These are phyloP conservation scores for Beta vulgaris DNA, from an alignment of 148 eudicot species.

Conservation along the genomic window DNA sequence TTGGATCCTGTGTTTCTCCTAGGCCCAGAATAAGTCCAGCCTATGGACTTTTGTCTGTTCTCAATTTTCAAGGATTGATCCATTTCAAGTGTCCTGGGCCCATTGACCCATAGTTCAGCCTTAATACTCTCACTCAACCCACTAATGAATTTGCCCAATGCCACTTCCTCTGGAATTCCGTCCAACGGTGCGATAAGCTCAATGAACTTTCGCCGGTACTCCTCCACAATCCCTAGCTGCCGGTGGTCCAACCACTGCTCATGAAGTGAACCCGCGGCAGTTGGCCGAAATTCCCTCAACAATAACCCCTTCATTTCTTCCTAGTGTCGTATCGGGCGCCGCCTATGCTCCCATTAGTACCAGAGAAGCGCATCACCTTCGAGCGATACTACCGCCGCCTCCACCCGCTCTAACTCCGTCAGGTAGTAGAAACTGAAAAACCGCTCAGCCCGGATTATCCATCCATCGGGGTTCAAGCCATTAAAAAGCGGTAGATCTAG, in stretches of 20 bases:
- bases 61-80: no score
- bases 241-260: background rate
- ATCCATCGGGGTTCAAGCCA: background rate
- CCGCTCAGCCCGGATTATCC: background rate
- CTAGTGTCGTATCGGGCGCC: background rate
- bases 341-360: background rate
- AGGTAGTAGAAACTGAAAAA: background rate
- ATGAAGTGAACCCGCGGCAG: background rate
- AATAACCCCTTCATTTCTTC: background rate
- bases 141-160: background rate
- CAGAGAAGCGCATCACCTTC: background rate
- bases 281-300: background rate
- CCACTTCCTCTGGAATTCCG: background rate
- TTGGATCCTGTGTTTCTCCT: no score
- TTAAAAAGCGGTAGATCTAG: background rate
- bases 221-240: background rate
- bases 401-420: background rate
- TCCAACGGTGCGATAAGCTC: background rate
- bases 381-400: background rate
- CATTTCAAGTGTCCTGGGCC: background rate
- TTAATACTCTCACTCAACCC: background rate
- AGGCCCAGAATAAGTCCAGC: no score
- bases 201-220: background rate
- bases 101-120: background rate
- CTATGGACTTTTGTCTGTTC: no score